Conservation (phyloP, 371 early-diverging fungal genomes). For the Lichtheimia hyalospora region DNA sequence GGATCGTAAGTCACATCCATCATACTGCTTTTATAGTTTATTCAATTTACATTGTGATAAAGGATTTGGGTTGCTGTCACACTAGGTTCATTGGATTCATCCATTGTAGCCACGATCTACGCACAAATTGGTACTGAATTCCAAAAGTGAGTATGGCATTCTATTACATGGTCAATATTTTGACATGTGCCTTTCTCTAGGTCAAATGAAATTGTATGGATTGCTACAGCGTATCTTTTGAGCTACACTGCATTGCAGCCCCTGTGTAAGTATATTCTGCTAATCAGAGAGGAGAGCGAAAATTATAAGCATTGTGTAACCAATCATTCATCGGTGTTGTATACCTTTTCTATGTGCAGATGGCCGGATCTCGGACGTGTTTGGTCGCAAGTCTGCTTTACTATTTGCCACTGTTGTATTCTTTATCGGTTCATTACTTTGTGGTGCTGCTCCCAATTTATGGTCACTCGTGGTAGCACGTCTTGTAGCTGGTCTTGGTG, state of each 20-base stretch:
- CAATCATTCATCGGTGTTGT: too few species aligned
- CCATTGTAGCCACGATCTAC: slow-evolving; percentile 81
- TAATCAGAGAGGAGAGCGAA: too few species aligned
- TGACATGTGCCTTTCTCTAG: slow-evolving; percentile 13
- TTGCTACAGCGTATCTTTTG: slow-evolving; percentile 74
- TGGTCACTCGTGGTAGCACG: slow-evolving; percentile 74
- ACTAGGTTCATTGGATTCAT: slow-evolving; percentile 75
- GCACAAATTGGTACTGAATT: slow-evolving; percentile 79
- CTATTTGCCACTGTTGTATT: slow-evolving; percentile 59
- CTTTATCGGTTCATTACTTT: slow-evolving; percentile 55
- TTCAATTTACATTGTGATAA: too few species aligned
- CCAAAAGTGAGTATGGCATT: slow-evolving; percentile 33
- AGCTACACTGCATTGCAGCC: slow-evolving; percentile 79
- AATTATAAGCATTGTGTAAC: too few species aligned
- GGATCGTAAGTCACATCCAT: not conserved
- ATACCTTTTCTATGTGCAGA: slow-evolving; percentile 15
- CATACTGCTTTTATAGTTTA: too few species aligned
- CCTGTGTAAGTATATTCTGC: slow-evolving; percentile 50
- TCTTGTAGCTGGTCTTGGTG: slow-evolving; percentile 79
- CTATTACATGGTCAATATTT: not conserved
- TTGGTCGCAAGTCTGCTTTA: slow-evolving; percentile 65
- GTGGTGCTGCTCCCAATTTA: slow-evolving; percentile 59
- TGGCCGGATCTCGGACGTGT: slow-evolving; percentile 64
- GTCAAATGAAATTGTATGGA: slow-evolving; percentile 67
- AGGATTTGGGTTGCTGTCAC: slow-evolving; percentile 53